A percentile compares a stretch with the other conserved stretches of the same genome.
phyloP scores from a whole-genome alignment of 306 rosid genomes.

The Dryas alaskensis region DNA sequence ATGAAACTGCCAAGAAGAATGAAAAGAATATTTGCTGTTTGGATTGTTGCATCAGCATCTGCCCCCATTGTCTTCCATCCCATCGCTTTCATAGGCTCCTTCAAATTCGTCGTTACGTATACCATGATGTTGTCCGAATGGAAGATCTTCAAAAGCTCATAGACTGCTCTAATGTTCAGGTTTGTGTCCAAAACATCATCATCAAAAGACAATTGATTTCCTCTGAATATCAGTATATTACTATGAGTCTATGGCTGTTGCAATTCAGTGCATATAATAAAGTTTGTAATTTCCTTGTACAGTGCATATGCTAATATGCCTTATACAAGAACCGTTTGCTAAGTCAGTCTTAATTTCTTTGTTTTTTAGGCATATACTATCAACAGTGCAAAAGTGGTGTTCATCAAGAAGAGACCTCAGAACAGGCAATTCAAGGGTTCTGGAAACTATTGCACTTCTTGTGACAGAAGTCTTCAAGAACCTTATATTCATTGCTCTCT shows the following conservation, averaged over 20 bases:
- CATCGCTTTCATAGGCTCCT: conserved; percentile 92
- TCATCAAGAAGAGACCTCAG: conserved; percentile 94
- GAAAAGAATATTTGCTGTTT: conserved; percentile 92
- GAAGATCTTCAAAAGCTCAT: conserved; percentile 96
- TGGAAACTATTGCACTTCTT: conserved; percentile 90
- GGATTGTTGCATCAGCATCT: conserved; percentile 90
- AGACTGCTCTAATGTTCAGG: conserved; percentile 96
- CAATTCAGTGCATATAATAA: neutral
- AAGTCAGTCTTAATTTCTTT: neutral
- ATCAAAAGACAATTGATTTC: neutral
- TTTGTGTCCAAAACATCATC: conserved; percentile 1
- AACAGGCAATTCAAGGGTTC: conserved; percentile 97
- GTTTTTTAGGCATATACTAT: conserved; percentile 72
- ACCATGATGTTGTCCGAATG: conserved; percentile 85
- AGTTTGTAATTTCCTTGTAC: too few species aligned
- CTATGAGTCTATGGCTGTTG: neutral
- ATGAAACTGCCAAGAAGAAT: conserved; percentile 81
- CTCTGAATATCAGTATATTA: neutral
- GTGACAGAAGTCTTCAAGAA: conserved; percentile 95
- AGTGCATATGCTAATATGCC: too few species aligned
- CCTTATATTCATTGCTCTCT: conserved; percentile 94
- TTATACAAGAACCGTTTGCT: neutral
- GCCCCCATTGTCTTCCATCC: conserved; percentile 88
- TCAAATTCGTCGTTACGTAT: conserved; percentile 95
- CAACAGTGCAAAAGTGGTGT: conserved; percentile 94